Evolutionary conservation across 257 asterid species (phyloP).

Genomic region (Primulina tabacum): DNA sequence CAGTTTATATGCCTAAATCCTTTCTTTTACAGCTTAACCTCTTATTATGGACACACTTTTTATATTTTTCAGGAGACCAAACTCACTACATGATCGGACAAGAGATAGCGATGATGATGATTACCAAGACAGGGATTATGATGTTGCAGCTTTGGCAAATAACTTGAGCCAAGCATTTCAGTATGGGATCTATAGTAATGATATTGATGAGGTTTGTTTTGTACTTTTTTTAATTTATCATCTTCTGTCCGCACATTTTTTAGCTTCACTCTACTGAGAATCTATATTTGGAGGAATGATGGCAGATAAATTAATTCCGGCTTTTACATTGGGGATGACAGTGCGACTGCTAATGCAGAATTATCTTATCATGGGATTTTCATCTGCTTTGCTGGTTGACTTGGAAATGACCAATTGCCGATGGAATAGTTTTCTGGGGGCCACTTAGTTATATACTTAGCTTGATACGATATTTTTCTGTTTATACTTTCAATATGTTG

Average conservation of each 20-base stretch:
- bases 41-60: conserved; percentile 4
- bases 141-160: conserved; percentile 93
- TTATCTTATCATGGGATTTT: not conserved
- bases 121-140: conserved; percentile 89
- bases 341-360: not conserved
- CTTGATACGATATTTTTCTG: not conserved
- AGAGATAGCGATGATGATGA: conserved; percentile 97
- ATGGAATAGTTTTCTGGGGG: not conserved
- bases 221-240: conserved; percentile 4
- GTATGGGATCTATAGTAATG: conserved; percentile 80
- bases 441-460: not conserved
- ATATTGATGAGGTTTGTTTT: conserved; percentile 64
- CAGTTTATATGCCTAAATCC: not conserved
- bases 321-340: conserved; percentile 13
- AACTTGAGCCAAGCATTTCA: conserved; percentile 89
- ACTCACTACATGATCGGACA: conserved; percentile 71
- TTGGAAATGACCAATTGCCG: not conserved
- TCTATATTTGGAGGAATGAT: not conserved
- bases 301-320: not conserved
- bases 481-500: too few relatives aligned
- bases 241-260: conserved; percentile 9
- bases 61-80: conserved; percentile 72
- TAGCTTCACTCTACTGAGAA: not conserved
- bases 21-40: conserved; percentile 5
- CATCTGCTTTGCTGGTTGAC: not conserved